These are phyloP conservation scores for Lathyrus oleraceus DNA, from an alignment of 306 rosid genomes.

Conservation along the genomic window DNA sequence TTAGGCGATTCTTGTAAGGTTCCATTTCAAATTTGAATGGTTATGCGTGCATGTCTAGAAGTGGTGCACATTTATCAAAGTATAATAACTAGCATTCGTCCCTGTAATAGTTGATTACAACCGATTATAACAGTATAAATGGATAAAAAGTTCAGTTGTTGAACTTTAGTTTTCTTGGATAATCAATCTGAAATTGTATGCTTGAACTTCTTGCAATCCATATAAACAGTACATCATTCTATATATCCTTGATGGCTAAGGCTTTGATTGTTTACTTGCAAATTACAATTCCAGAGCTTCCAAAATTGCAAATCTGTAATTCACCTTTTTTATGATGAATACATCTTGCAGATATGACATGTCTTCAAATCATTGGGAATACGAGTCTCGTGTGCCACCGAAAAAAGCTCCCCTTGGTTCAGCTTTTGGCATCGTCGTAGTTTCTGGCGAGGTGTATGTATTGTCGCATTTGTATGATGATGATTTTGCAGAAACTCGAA, in stretches of 20 bases:
- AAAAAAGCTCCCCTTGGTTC: slow-evolving; percentile 49
- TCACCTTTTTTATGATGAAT: slow-evolving; percentile 26
- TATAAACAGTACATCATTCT: neutral
- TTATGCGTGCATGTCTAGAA: slow-evolving; percentile 7
- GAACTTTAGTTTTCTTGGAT: neutral
- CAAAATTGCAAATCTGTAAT: slow-evolving; percentile 12
- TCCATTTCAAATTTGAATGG: neutral
- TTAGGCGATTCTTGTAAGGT: slow-evolving; percentile 1
- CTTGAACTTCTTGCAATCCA: slow-evolving; percentile 24
- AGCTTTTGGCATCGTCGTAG: slow-evolving; percentile 58
- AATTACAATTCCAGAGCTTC: slow-evolving; percentile 19
- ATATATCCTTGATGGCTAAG: slow-evolving; percentile 25
- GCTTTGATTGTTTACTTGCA: slow-evolving; percentile 9
- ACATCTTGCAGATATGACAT: slow-evolving; percentile 65
- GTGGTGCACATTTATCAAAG: neutral
- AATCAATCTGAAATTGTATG: neutral
- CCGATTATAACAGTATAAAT: neutral
- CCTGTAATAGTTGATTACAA: neutral
- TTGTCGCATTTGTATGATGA: slow-evolving; percentile 48
- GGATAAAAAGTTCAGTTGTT: neutral
- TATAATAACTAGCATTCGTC: neutral
- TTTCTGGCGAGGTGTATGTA: slow-evolving; percentile 63
- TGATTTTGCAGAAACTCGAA: slow-evolving; percentile 45
- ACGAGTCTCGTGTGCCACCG: slow-evolving; percentile 77
- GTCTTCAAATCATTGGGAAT: slow-evolving; percentile 67